Base-by-base conservation (phyloP, 176 grass and related monocot genomes). In the Carex kokanica region DNA sequence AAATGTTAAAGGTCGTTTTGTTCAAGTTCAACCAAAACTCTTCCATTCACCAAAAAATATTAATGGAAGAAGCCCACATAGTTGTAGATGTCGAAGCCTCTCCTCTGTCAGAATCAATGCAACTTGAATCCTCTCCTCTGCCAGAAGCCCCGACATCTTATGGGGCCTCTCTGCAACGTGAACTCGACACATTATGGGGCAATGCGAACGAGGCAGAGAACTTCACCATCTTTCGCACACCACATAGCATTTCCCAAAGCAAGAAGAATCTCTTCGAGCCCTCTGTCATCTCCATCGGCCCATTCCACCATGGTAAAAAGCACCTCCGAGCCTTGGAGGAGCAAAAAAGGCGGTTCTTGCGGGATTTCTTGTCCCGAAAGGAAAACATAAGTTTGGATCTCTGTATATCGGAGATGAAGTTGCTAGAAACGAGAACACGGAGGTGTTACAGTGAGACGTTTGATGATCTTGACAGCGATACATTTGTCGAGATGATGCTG, bases 401-500 rank as follows among this genome's bases (percentile, higher is more conserved):
- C 43, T 83, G 41, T 55, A 83, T 83, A 32, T 32, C 21, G 71
- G 81, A 70, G 60, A 70, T 83, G 62, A 70, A 52, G 20, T 18
- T 0, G 18, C 40, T 83, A 11, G 74, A 38, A 5, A 0, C 0
- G 36, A 38, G 36, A 38, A 38, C 36, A 38, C 4, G 36, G 36
- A 38, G 36, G 27, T 64, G 72, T 72, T 86, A 86, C 32, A 55
- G 40, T 17, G 75, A 86, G 10, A 23, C 12, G 3, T 38, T 38
- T 38, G 24, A 71, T 14, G 15, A 69, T 29, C 58, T 86, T 12
- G 11, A 18, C 4, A 86, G 85, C 11, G 3, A 82, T 27, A 52
- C 4, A 18, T 86, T 86, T 45, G 8, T 74, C 2, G 14, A 72
- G 60, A 81, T 86, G 74, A 29, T 86, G 78, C 12, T 86, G 52